Conservation (phyloP, 1,284 basidiomycete genomes). For the Vanrija pseudolonga region DNA sequence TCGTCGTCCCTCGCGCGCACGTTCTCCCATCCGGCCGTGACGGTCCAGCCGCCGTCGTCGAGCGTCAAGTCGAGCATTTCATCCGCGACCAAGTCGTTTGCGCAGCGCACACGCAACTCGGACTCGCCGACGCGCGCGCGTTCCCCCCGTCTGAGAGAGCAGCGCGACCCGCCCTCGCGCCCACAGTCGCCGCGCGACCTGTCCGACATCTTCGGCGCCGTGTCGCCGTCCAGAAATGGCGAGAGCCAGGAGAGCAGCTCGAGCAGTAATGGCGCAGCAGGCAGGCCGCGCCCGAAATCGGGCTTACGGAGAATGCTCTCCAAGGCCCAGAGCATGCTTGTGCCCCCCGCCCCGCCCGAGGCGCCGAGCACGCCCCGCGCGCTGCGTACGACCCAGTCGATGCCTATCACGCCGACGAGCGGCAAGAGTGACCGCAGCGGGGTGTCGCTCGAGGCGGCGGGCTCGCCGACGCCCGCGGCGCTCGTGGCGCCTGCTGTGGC, state of each 20-base stretch:
- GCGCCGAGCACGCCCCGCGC: conserved; percentile 7
- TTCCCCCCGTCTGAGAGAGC: not conserved
- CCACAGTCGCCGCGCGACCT: conserved; percentile 20
- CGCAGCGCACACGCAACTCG: not conserved
- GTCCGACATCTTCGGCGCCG: conserved; percentile 21
- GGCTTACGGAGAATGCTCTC: conserved; percentile 34
- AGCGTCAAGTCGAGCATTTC: too few species aligned
- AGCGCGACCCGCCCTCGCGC: not conserved
- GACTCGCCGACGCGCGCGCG: not conserved
- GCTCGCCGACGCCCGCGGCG: conserved; percentile 12
- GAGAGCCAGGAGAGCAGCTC: conserved; percentile 1
- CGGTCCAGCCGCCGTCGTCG: not conserved
- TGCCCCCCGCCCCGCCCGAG: not conserved
- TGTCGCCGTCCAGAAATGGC: conserved; percentile 13
- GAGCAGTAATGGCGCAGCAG: not conserved
- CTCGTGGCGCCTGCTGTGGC: conserved; percentile 5
- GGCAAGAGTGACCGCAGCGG: not conserved
- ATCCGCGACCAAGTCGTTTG: not conserved
- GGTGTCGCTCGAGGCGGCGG: conserved; percentile 2
- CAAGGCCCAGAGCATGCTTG: conserved; percentile 38
- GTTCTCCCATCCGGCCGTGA: not conserved
- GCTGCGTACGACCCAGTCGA: conserved; percentile 5
- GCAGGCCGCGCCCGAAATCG: conserved; percentile 4
- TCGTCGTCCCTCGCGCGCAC: not conserved
- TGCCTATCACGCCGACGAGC: conserved; percentile 14